Base-by-base conservation (phyloP, 108 stramenopile species). In the Fistulifera pelliculosa region DNA sequence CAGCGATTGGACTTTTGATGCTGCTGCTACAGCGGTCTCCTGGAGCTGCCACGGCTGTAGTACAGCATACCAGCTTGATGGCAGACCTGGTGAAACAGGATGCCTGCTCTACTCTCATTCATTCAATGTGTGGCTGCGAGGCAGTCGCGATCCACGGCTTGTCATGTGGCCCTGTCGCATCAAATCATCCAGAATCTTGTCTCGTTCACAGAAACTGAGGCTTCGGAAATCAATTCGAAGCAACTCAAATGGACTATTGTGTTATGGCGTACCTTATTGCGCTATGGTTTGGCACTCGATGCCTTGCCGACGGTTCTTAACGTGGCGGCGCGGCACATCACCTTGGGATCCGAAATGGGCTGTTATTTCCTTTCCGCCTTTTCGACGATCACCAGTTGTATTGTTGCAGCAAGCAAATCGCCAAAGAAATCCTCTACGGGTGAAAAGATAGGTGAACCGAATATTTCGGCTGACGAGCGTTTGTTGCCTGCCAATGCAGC, bases 31-130 rank as follows among this genome's bases (percentile, higher is more conserved):
- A 85, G 27, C 65, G 91, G 48, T 87, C 85, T 24, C 87, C 83
- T 16, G 91, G 91, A 24, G 87, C 85, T 38, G 87, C 91, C 12
- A 63, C 74, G 21, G 91, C 85, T 12, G 88, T 93, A 69, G 66
- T 76, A 10, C 62, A 75, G 45, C 84, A 93, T 49, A 47, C 71
- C 49, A 58, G 56, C 17, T 48, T 93, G n/a, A 58, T 84, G 14
- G 61, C 77, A 13, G 52, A 63, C 38, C 51, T 85, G 23, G 11
- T 45, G 44, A 17, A 4, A 45, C 4, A 45, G 6, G 44, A 19
- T 11, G 44, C 44, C 44, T 4, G 21, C 11, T 19, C 44, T 11
- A 19, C 44, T 6, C 4, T 19, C 21, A 45, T 19, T 41, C 44
- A 4, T 45, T 45, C 44, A 45, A 11, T 69, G 69, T 43, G 70